Evolutionary conservation across 805 yeast species (phyloP), one percentile per base, ranked within the genome.

Genomic region (Kluyveromyces aestuarii): DNA sequence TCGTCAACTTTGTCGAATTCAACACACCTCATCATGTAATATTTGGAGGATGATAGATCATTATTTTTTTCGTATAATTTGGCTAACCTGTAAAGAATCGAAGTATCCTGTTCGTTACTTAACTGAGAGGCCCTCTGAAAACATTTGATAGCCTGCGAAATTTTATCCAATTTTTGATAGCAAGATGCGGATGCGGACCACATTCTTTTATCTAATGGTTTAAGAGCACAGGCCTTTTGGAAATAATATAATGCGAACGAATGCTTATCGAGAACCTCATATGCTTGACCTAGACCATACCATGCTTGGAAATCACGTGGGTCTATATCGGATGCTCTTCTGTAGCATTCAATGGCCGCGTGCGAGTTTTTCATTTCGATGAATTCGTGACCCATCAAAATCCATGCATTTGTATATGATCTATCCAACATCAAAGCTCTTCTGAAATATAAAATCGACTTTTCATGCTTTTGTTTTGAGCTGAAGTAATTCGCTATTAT

Each of bases 271-370:
- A 91, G 70, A 10, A 93, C 96, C 64, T 93, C 99, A 63, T 93
- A 93, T 1, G 98, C 98, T 67, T 93, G 98, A 0, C 99, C 99
- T 46, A 93, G 72, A 1, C 99, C 99, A 65, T 91, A 93, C 99
- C 99, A 93, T 0, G 98, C 98, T 46, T 96, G 73, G 64, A 86
- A 95, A 63, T 93, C 99, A 60, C 85, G 83, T 41, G 81, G 77
- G 60, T 87, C 87, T 2, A 90, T 82, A 62, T 89, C 96, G 1
- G 90, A 91, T 0, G 98, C 99, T 41, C 96, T 71, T 55, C 98
- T 71, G 62, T 93, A 93, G 50, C 95, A 82, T 70, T 91, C 97
- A 48, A 93, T 93, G 1, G 99, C 99, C 1, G 98, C 98, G 66
- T 93, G 96, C 1, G 96, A 84, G 67, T 93, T 93, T 61, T 91